Conservation (phyloP, 768 basidiomycete genomes). For the Mycena chlorophos region DNA sequence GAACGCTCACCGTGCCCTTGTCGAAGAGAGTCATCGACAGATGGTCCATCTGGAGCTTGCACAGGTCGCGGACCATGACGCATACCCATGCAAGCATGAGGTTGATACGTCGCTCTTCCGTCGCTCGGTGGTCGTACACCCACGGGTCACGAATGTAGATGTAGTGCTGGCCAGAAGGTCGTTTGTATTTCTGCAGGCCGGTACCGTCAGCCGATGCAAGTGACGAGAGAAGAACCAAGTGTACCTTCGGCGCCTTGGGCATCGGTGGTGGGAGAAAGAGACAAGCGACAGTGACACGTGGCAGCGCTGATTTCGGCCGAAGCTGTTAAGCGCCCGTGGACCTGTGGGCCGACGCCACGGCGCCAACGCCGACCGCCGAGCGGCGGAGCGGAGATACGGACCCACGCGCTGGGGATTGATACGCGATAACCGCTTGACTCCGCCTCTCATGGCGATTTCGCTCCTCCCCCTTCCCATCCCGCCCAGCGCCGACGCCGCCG, state of each 20-base stretch:
- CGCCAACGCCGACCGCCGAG: too few relatives aligned
- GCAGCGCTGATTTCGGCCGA: too few relatives aligned
- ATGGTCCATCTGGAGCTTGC: not conserved
- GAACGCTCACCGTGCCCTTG: not conserved
- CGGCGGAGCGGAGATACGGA: too few relatives aligned
- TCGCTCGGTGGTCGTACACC: not conserved
- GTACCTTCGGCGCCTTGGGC: not conserved
- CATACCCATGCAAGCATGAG: not conserved
- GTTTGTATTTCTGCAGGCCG: not conserved
- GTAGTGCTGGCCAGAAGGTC: not conserved
- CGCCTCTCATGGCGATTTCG: conserved; percentile 61
- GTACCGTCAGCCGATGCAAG: not conserved
- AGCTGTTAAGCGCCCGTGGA: too few relatives aligned
- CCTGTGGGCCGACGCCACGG: too few relatives aligned
- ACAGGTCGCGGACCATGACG: not conserved
- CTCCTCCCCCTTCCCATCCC: conserved; percentile 68
- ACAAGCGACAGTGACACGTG: too few relatives aligned
- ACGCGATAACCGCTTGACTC: too few relatives aligned
- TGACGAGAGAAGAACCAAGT: not conserved
- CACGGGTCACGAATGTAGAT: not conserved
- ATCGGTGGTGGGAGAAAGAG: not conserved
- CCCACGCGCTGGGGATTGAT: too few relatives aligned
- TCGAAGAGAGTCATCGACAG: not conserved
- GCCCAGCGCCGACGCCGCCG: conserved; percentile 63
- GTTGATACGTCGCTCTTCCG: not conserved